Conservation (phyloP, 2,329 filamentous ascomycete species). For the Alternaria sp. region DNA sequence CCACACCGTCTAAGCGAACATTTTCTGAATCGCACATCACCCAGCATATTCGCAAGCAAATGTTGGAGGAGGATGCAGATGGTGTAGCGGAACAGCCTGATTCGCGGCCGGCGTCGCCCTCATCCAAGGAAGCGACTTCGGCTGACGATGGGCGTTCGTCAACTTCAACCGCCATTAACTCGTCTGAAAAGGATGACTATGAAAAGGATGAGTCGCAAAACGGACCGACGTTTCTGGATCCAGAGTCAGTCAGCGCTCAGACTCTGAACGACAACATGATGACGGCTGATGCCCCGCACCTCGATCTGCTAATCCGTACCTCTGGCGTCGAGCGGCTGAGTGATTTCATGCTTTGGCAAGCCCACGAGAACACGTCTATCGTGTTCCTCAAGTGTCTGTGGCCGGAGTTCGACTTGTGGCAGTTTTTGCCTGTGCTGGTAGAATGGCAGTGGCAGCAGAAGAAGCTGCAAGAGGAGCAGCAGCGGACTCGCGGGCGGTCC, state of each 20-base stretch:
- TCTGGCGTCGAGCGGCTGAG: constrained; percentile 92
- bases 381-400: constrained; percentile 92
- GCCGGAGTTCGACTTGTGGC: constrained; percentile 95
- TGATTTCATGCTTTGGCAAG: constrained; percentile 99
- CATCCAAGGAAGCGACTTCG: constrained; percentile 47
- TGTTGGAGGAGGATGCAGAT: constrained; percentile 53
- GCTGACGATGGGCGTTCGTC: constrained; percentile 43
- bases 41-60: constrained; percentile 74
- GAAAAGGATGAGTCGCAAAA: constrained; percentile 42
- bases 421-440: constrained; percentile 89
- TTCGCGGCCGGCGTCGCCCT: constrained; percentile 46
- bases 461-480: constrained; percentile 52
- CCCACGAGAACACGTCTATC: constrained; percentile 89
- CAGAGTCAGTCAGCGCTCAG: constrained; percentile 84
- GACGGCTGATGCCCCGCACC: constrained; percentile 82
- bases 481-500: constrained; percentile 40
- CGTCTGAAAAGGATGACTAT: constrained; percentile 44
- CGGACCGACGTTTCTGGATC: constrained; percentile 65
- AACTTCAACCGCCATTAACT: constrained; percentile 51
- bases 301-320: constrained; percentile 90
- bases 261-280: constrained; percentile 88
- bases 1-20: constrained; percentile 65
- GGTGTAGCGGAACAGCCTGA: constrained; percentile 37
- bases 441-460: constrained; percentile 79
- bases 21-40: constrained; percentile 90